Conservation (phyloP, 345 rosid species). For the rapeseed (Brassica napus) region DNA sequence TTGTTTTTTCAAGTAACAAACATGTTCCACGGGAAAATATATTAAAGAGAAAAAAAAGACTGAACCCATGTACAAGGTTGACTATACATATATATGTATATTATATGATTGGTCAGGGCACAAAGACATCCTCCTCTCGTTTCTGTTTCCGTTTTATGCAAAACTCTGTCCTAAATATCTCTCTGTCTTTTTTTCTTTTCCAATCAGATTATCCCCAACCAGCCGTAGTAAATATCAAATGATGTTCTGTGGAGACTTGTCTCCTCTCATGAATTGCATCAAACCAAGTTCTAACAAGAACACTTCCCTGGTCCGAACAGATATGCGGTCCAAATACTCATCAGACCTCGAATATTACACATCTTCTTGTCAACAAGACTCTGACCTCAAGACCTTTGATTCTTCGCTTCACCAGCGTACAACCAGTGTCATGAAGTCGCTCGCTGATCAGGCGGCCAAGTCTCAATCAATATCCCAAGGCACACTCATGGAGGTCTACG, state of each 20-base stretch:
- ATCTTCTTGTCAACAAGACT: constrained; percentile 61
- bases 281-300: neutral
- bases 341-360: constrained; percentile 63
- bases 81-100: neutral
- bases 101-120: neutral
- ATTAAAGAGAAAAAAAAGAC: too few species aligned
- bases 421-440: constrained; percentile 47
- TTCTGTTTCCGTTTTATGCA: too few species aligned
- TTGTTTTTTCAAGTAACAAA: too few species aligned
- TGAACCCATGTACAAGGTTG: neutral
- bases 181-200: neutral
- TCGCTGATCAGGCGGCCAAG: constrained; percentile 48
- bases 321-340: constrained; percentile 24
- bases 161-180: too few species aligned
- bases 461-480: constrained; percentile 51
- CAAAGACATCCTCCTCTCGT: neutral
- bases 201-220: neutral
- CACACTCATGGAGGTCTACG: constrained; percentile 63
- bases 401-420: constrained; percentile 55
- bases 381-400: constrained; percentile 61
- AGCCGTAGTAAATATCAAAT: neutral
- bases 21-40: too few species aligned
- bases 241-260: constrained; percentile 22
- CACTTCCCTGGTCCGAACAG: neutral
- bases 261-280: neutral